Evolutionary conservation across 805 yeast genomes (phyloP).

Genomic region (Scheffersomyces ergatensis): DNA sequence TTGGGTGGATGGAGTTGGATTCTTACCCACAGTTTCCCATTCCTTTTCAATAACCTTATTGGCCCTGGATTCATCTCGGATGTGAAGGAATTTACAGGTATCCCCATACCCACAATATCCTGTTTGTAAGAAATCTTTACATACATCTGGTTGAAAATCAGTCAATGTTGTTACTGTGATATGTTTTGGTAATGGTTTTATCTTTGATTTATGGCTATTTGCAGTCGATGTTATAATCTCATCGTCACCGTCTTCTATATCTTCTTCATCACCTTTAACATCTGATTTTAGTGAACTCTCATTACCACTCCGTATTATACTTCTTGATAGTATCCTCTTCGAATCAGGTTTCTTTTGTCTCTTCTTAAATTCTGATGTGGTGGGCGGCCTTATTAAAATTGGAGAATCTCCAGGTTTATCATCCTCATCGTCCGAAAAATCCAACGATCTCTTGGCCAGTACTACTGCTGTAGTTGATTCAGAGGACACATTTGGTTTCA

Average conservation of each 20-base stretch:
- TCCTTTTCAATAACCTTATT: constrained; percentile 65
- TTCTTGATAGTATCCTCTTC: too few species aligned
- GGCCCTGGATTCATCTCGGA: constrained; percentile 78
- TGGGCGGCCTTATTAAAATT: too few species aligned
- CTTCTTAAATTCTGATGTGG: background rate
- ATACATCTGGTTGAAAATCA: constrained; percentile 91
- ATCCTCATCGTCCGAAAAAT: background rate
- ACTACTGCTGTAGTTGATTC: too few species aligned
- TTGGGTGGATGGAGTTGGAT: background rate
- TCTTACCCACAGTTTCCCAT: constrained; percentile 53
- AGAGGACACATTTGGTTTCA: constrained; percentile 10
- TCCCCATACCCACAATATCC: constrained; percentile 98
- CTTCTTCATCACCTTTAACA: background rate
- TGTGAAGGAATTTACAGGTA: constrained; percentile 90
- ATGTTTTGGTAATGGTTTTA: constrained; percentile 32
- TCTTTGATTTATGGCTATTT: background rate
- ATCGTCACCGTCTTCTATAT: too few species aligned
- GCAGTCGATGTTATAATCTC: background rate
- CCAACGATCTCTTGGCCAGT: too few species aligned
- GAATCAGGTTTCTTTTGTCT: background rate
- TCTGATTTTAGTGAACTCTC: background rate
- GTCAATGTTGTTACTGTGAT: constrained; percentile 65
- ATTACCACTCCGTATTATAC: background rate
- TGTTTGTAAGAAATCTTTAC: constrained; percentile 86
- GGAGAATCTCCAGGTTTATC: background rate